Conservation (phyloP, 2,329 filamentous ascomycete species). For the Lachnellula cervina region DNA sequence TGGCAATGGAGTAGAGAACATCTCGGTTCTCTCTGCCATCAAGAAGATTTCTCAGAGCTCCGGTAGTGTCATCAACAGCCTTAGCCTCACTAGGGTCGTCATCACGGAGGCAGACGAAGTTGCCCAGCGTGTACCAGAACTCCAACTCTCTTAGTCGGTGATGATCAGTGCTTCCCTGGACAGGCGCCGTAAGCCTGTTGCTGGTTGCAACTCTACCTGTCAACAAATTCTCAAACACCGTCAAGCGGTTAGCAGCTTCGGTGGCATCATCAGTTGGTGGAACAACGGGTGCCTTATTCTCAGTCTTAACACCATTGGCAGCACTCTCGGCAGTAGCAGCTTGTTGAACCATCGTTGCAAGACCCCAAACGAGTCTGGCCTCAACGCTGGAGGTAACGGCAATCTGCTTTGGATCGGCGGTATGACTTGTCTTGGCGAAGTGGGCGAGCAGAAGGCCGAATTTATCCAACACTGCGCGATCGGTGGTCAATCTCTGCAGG, state of each 20-base stretch:
- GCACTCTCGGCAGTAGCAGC: slow-evolving; percentile 24
- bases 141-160: slow-evolving; percentile 60
- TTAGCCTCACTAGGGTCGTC: slow-evolving; percentile 53
- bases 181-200: slow-evolving; percentile 53
- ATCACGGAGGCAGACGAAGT: slow-evolving; percentile 62
- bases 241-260: slow-evolving; percentile 65
- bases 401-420: slow-evolving; percentile 46
- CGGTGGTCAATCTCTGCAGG: slow-evolving; percentile 40
- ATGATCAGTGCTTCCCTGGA: slow-evolving; percentile 46
- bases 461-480: slow-evolving; percentile 58
- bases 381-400: slow-evolving; percentile 51
- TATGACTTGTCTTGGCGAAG: slow-evolving; percentile 44
- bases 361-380: slow-evolving; percentile 54
- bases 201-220: slow-evolving; percentile 60
- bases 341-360: slow-evolving; percentile 42
- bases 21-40: slow-evolving; percentile 83
- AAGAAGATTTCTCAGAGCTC: slow-evolving; percentile 62
- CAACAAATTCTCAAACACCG: slow-evolving; percentile 71
- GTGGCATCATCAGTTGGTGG: slow-evolving; percentile 54
- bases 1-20: slow-evolving; percentile 82
- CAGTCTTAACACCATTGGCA: slow-evolving; percentile 23
- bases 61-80: slow-evolving; percentile 61
- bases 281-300: slow-evolving; percentile 32
- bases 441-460: slow-evolving; percentile 61
- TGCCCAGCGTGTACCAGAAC: slow-evolving; percentile 78